Percentiles rank a stretch among this genome's conserved stretches.
phyloP scores from a whole-genome alignment of 805 yeast species.

The Jamesozyma gamospora region DNA sequence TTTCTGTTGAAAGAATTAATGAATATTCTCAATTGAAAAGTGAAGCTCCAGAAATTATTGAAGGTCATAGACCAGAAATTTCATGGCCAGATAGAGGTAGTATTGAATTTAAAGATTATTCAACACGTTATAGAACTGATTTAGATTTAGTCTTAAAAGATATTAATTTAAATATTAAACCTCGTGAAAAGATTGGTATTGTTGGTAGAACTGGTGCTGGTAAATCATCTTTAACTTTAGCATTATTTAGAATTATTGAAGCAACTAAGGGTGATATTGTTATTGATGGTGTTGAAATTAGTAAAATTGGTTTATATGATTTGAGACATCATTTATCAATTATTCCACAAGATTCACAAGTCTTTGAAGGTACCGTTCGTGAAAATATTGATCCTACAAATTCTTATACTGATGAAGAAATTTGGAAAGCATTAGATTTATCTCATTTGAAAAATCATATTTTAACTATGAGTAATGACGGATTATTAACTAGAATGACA shows the following conservation, averaged over 20 bases:
- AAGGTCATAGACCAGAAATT: slow-evolving; percentile 53
- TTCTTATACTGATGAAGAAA: slow-evolving; percentile 55
- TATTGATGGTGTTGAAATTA: slow-evolving; percentile 62
- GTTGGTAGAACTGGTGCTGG: slow-evolving; percentile 98
- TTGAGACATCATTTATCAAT: slow-evolving; percentile 69
- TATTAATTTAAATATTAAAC: slow-evolving; percentile 51
- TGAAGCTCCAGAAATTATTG: slow-evolving; percentile 75
- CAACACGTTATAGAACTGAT: slow-evolving; percentile 77
- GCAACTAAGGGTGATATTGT: slow-evolving; percentile 57
- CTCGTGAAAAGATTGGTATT: slow-evolving; percentile 83
- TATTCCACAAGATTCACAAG: slow-evolving; percentile 91
- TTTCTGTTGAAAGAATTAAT: slow-evolving; percentile 87
- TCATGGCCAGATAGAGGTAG: slow-evolving; percentile 70
- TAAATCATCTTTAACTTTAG: slow-evolving; percentile 74
- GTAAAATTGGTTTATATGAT: slow-evolving; percentile 63
- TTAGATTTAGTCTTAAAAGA: slow-evolving; percentile 70
- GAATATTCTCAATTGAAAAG: slow-evolving; percentile 71
- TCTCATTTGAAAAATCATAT: slow-evolving; percentile 70
- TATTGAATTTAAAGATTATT: slow-evolving; percentile 57
- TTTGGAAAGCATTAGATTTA: slow-evolving; percentile 74
- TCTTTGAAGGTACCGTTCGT: slow-evolving; percentile 76
- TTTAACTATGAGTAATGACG: slow-evolving; percentile 41
- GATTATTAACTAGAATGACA: slow-evolving; percentile 44
- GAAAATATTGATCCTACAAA: slow-evolving; percentile 80
- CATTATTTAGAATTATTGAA: slow-evolving; percentile 79